Evolutionary conservation across 768 basidiomycete species (phyloP), one percentile per base, ranked within the genome.

Genomic region (Leucocoprinus sp.): DNA sequence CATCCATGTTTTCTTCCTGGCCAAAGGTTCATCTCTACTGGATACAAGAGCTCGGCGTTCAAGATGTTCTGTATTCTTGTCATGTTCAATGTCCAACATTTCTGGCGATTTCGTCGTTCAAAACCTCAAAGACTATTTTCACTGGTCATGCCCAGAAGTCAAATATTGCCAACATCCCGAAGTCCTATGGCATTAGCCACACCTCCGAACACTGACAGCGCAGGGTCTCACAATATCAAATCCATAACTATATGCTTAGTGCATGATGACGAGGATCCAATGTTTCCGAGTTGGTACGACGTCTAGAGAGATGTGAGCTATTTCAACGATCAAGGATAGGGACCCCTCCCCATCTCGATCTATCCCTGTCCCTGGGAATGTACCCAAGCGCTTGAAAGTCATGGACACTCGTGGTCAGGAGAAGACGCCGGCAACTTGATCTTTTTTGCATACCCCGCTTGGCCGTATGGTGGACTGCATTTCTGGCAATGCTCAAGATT

Each of bases 1-100:
- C 60, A 63, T n/a, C 73, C 79, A 0, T 96, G 93, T 61, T 64
- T 78, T 54, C 71, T 95, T n/a, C 93, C 93, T 0, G 76, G 86
- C 53, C 80, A 83, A 45, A 63, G 65, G 38, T 65, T 65, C 18
- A 72, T 88, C 26, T 82, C 84, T 60, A 64, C 65, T 5, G 46
- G 17, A 17, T 48, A 48, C 8, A 15, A 21, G 6, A 35, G 46
- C 39, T 48, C 39, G 14, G 64, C 69, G 33, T 60, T 78, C 34
- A 92, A 93, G 61, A 49, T 76, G n/a, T 80, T 86, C 4, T 69
- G 76, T 31, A 57, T 77, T n/a, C 31, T 76, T 45, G 51, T 85
- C 28, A 78, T 81, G 3, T 45, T 80, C n/a, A 21, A 79, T 18
- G 45, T 66, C 3, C 58, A 84, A 19, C 53, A 76, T 31, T 45